These are phyloP conservation scores for Pythium diclinum DNA, from an alignment of 352 stramenopile genomes.

Conservation along the genomic window DNA sequence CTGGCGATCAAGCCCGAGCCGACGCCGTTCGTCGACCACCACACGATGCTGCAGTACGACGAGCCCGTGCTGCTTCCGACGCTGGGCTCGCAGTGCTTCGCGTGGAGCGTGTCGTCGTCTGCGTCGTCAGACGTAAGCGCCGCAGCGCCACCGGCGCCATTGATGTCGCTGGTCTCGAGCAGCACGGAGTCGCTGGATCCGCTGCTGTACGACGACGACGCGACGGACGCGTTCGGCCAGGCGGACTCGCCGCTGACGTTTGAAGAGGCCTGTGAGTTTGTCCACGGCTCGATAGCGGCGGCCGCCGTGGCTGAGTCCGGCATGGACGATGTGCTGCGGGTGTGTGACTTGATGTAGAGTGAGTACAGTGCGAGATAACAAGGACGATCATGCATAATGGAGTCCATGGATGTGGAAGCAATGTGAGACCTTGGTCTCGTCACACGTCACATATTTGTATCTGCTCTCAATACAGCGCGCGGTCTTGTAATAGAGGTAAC, in stretches of 20 bases:
- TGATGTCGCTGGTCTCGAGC: neutral
- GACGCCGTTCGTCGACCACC: neutral
- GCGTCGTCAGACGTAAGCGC: neutral
- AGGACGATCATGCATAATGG: too few relatives aligned
- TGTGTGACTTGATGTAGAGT: constrained; percentile 16
- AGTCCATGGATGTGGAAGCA: neutral
- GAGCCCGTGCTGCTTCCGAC: neutral
- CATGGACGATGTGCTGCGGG: constrained; percentile 7
- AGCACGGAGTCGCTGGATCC: neutral
- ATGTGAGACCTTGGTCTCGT: neutral
- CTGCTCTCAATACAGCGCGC: neutral
- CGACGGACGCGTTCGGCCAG: neutral
- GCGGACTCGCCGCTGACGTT: neutral
- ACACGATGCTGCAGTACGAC: neutral
- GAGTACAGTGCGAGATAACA: neutral
- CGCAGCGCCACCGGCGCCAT: too few relatives aligned
- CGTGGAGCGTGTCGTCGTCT: neutral
- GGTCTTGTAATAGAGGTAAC: neutral
- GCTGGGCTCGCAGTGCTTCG: neutral
- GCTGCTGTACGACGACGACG: neutral
- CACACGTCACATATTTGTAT: neutral
- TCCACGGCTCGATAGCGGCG: neutral
- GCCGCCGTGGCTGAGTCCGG: neutral
- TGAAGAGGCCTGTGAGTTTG: constrained; percentile 4
- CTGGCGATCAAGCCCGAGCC: neutral